Base-by-base conservation (phyloP, 768 basidiomycete species). In the Termitomyces sp. region DNA sequence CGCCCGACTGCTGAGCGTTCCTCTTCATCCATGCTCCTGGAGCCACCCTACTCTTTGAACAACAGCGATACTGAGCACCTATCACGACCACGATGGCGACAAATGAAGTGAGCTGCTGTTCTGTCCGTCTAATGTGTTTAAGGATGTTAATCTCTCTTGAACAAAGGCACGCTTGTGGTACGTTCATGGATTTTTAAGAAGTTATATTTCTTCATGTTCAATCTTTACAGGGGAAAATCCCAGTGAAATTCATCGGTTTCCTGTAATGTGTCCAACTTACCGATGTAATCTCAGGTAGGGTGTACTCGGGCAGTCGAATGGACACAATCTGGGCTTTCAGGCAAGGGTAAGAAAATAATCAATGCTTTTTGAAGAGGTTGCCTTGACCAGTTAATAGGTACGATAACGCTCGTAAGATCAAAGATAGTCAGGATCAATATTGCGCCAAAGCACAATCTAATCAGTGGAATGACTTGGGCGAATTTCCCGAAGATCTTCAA, bases 281-380 rank as follows among this genome's bases (percentile, higher is more conserved):
- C 60, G 47, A 64, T 30, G 22, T 18, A 27, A 58, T 48, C 47
- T 10, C 44, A 79, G 76, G 70, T 45, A 54, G 70, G 5, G 68
- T 71, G 7, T 82, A 82, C 63, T 56, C 67, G 7, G 74, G 71
- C 39, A 79, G 82, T 20, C 79, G 86, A 18, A 85, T 92, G 83
- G 88, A 89, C 66, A 86, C 82, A 0, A 76, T 77, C 4, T 91
- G 86, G 82, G 80, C 81, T 34, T 87, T 90, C 70, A 80, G 89
- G 56, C 68, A 85, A 63, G 86, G 83, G 79, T 90, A 54, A 65
- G 77, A 42, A 42, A 33, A 36, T 24, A 24, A 26, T 24, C 30
- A 22, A 22, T 20, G 7, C 8, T 36, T 18, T 10, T 46, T 42
- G 2, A 5, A 16, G 6, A 51, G 32, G 18, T 27, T 9, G 33